Percentiles rank a stretch among this genome's conserved stretches.
Conservation (phyloP, 306 rosid species). For the Styphnolobium japonicum region DNA sequence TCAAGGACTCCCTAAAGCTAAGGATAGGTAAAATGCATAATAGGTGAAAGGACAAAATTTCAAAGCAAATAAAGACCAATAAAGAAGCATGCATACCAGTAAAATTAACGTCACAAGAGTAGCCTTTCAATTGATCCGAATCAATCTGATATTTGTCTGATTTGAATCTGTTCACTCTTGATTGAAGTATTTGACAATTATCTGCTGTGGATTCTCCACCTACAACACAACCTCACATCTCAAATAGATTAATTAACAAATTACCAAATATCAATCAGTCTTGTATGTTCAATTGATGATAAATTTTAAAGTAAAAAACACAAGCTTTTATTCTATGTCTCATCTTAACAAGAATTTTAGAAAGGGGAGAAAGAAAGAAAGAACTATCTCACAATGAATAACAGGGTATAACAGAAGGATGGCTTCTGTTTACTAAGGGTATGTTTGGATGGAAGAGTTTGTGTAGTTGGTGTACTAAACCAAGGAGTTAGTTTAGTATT, state of each 20-base stretch:
- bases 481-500: too few relatives aligned
- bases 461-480: too few relatives aligned
- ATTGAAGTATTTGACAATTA: conserved; percentile 93
- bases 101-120: conserved; percentile 57
- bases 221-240: conserved; percentile 31
- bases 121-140: conserved; percentile 44
- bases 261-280: neutral
- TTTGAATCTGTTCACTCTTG: conserved; percentile 85
- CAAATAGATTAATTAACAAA: conserved; percentile 18
- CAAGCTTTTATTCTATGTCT: neutral
- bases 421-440: neutral
- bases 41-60: neutral
- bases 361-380: neutral
- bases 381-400: neutral
- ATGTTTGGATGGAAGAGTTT: too few relatives aligned
- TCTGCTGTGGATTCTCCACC: conserved; percentile 86
- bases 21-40: conserved; percentile 10
- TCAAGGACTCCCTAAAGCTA: neutral
- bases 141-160: conserved; percentile 73
- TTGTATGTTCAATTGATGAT: neutral
- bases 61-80: neutral
- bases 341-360: neutral
- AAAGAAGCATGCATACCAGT: conserved; percentile 46
- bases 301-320: neutral
- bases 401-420: neutral